Percentiles rank a stretch among this genome's conserved stretches.
Evolutionary conservation across 1,139 yeast species (phyloP).

Genomic region (Nakaseomyces nivariensis): DNA sequence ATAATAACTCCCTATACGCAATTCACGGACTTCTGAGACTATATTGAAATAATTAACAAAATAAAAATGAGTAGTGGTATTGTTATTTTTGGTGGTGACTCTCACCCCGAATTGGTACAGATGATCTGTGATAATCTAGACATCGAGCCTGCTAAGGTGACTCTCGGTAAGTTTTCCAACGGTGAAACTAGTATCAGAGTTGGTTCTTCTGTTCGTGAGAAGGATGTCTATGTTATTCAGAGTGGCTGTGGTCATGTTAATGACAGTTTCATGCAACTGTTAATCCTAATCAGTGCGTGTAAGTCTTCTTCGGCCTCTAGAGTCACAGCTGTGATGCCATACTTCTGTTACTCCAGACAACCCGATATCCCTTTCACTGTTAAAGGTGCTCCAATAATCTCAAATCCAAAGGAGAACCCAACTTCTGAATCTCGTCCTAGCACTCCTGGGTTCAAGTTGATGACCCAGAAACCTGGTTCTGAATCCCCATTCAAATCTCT

Average conservation of each 20-base stretch:
- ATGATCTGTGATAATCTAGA: conserved; percentile 59
- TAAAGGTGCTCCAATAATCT: conserved; percentile 50
- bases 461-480: conserved; percentile 20
- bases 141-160: conserved; percentile 49
- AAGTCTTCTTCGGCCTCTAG: conserved; percentile 90
- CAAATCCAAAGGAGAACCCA: conserved; percentile 37
- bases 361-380: conserved; percentile 86
- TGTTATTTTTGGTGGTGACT: conserved; percentile 60
- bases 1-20: too few species aligned
- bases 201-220: conserved; percentile 79
- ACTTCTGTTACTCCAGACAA: conserved; percentile 93
- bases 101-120: conserved; percentile 53
- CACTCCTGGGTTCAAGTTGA: conserved; percentile 35
- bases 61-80: conserved; percentile 49
- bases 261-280: conserved; percentile 78
- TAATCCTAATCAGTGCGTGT: conserved; percentile 87
- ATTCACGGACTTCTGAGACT: not conserved
- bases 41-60: not conserved
- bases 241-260: conserved; percentile 81
- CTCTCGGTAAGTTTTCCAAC: conserved; percentile 55
- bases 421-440: conserved; percentile 58
- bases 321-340: conserved; percentile 89
- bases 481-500: conserved; percentile 15
- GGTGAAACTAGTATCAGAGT: conserved; percentile 88
- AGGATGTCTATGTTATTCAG: conserved; percentile 71